Percentiles rank a stretch among this genome's conserved stretches.
Conservation (phyloP, 805 yeast species). For the Spathaspora girioi region DNA sequence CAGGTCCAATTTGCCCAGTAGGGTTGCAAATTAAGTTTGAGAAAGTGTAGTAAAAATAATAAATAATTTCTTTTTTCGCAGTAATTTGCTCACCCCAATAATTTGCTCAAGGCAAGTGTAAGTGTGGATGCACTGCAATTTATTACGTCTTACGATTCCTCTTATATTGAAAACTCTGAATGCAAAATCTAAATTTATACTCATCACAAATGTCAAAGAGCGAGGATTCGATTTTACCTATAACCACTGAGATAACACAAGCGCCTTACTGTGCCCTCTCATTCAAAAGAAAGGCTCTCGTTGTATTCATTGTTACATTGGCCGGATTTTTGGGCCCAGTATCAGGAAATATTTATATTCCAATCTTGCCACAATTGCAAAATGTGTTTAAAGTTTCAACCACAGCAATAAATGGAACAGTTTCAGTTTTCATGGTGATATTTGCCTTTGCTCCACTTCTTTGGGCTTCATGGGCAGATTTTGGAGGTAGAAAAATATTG, state of each 20-base stretch:
- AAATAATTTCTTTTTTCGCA: neutral
- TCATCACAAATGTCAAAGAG: neutral
- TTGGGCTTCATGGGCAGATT: constrained; percentile 56
- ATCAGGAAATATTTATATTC: constrained; percentile 56
- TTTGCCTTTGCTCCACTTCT: constrained; percentile 54
- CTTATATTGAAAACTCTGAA: too few relatives aligned
- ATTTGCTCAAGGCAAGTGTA: neutral
- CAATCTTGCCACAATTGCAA: constrained; percentile 46
- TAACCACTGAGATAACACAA: neutral
- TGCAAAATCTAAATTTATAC: too few relatives aligned
- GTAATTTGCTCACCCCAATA: constrained; percentile 1
- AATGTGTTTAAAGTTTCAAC: constrained; percentile 36
- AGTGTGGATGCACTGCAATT: neutral
- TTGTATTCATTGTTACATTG: constrained; percentile 39
- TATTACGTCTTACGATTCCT: neutral
- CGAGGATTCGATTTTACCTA: neutral
- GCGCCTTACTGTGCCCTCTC: constrained; percentile 4
- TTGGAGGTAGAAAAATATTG: constrained; percentile 41
- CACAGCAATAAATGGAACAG: constrained; percentile 50
- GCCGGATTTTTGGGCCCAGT: constrained; percentile 57
- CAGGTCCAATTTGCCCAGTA: constrained; percentile 55
- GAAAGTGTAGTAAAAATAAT: neutral
- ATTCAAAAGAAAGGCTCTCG: constrained; percentile 20
- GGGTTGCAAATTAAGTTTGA: constrained; percentile 20
- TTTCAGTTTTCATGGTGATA: constrained; percentile 54